Conservation (phyloP, 2,329 filamentous ascomycete genomes). For the Ophiostoma ulmi region DNA sequence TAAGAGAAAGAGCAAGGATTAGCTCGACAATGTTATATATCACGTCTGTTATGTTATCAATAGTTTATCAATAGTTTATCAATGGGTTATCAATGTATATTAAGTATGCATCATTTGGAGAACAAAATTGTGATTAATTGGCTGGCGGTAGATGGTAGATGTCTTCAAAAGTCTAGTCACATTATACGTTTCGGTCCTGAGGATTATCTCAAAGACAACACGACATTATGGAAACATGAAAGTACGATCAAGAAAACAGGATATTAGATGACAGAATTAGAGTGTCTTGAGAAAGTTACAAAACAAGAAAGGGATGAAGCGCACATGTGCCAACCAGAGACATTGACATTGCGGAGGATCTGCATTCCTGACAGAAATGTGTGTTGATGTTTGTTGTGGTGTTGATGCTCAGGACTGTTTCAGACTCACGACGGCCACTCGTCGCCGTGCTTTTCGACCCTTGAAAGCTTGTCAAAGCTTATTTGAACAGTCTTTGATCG, state of each 20-base stretch:
- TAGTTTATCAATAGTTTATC: not conserved
- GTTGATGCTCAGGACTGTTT: not conserved
- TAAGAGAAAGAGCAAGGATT: conserved; percentile 7
- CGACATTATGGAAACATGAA: no score
- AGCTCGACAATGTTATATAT: conserved; percentile 15
- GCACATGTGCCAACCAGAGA: not conserved
- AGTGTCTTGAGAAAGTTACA: no score
- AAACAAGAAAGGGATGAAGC: not conserved
- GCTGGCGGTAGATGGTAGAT: no score
- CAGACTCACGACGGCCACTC: not conserved
- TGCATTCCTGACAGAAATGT: not conserved
- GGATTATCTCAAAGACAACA: no score
- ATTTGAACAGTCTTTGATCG: not conserved
- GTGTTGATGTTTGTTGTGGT: not conserved
- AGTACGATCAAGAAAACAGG: not conserved
- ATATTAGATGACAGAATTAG: not conserved
- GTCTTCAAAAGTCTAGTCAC: no score
- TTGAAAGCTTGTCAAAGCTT: not conserved
- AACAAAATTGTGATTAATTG: no score
- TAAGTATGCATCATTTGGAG: no score
- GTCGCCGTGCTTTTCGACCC: not conserved
- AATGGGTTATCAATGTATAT: no score
- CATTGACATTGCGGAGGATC: not conserved
- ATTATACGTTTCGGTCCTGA: no score
- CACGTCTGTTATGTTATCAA: conserved; percentile 4